Percentiles rank a stretch among this genome's conserved stretches.
These are phyloP conservation scores for Pythium plurisporium DNA, from an alignment of 352 stramenopile genomes.

Conservation along the genomic window DNA sequence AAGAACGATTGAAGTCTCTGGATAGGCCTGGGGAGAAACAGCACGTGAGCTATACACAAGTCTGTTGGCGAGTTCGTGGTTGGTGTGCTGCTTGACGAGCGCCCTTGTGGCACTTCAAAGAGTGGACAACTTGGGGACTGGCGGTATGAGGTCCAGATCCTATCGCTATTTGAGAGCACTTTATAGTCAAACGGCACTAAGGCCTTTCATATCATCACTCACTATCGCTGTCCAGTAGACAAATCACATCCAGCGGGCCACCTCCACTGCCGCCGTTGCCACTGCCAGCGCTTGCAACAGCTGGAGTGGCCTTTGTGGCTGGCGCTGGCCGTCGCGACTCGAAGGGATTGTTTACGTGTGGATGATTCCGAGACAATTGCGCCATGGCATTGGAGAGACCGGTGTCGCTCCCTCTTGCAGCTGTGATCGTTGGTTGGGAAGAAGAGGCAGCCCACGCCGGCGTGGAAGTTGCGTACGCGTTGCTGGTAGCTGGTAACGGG, in stretches of 20 bases:
- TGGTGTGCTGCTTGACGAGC: too few species aligned
- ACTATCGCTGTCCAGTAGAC: constrained; percentile 75
- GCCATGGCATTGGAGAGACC: constrained; percentile 61
- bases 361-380: constrained; percentile 49
- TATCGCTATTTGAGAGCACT: too few species aligned
- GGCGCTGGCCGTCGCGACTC: constrained; percentile 33
- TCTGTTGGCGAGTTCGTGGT: neutral
- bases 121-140: too few species aligned
- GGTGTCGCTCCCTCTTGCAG: constrained; percentile 25
- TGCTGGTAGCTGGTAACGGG: neutral
- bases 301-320: constrained; percentile 9
- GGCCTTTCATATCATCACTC: constrained; percentile 32
- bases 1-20: too few species aligned
- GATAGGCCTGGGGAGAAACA: too few species aligned
- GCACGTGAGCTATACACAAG: too few species aligned
- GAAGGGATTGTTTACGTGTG: constrained; percentile 45
- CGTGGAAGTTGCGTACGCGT: neutral
- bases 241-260: constrained; percentile 64
- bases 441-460: neutral
- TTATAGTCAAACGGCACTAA: constrained; percentile 1
- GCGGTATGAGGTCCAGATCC: too few species aligned
- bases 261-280: neutral
- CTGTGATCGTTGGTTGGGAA: neutral
- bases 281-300: neutral
- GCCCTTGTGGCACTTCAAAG: too few species aligned